Evolutionary conservation across 2,329 filamentous ascomycete genomes (phyloP), one percentile per base, ranked within the genome.

Genomic region (Claviceps capensis): DNA sequence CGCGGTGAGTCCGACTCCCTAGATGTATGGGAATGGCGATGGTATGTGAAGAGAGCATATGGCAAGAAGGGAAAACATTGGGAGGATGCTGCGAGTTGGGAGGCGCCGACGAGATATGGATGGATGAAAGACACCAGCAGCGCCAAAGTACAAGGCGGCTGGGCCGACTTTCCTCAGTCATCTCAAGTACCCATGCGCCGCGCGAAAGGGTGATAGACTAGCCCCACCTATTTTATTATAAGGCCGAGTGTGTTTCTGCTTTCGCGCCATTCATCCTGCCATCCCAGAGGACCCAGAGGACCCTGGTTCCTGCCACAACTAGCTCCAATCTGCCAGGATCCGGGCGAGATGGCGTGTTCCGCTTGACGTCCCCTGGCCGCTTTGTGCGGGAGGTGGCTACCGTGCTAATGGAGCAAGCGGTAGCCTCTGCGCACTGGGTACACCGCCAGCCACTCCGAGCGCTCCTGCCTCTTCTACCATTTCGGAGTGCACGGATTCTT

Each of bases 91-190:
- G 30, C 30, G 41, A 47, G 45, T 54, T 52, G 52, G 52, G 45
- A 47, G 38, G 38, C 43, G 17, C 8, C 26, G 52, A 47, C 49
- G 49, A 53, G 52, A 51, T 52, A 54, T 49, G 50, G 47, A 54
- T 49, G 50, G 47, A 54, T 52, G 36, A 49, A 47, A 47, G 41
- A 26, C 40, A 47, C 13, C 26, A 40, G 46, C 47, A 23, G 23
- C 38, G 22, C 23, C 8, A 5, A 40, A 45, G 16, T 23, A 36
- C 50, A 34, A 30, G 19, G 4, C 41, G 4, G 41, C 41, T 43
- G 41, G 41, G 9, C 41, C 41, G 22, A 19, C 17, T 43, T 19
- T 13, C 41, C 14, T 17, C 43, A 16, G 43, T 16, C 43, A n/a
- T 26, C n/a, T 26, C 43, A 45, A 26, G 43, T 45, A 45, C 22